phyloP scores from a whole-genome alignment of 2,329 filamentous ascomycete genomes.

The Epichloe aotearoae region DNA sequence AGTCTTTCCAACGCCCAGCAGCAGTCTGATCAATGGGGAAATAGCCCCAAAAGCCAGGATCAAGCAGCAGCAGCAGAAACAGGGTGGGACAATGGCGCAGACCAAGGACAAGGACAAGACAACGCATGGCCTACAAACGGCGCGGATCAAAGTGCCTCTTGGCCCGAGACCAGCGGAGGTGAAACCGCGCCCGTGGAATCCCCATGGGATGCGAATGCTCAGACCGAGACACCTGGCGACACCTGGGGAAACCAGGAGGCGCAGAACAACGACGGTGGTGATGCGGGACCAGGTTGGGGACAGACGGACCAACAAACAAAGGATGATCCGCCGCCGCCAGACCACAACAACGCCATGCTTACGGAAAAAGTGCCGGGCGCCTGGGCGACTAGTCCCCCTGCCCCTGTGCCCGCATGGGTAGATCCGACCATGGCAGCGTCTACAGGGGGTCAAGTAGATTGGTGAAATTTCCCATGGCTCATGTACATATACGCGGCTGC shows the following conservation, averaged over 20 bases:
- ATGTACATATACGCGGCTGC: no score
- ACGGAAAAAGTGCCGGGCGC: constrained; percentile 15
- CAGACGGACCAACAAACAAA: background rate
- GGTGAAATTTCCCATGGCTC: background rate
- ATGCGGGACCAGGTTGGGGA: background rate
- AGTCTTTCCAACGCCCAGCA: background rate
- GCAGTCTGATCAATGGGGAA: background rate
- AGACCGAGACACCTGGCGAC: background rate
- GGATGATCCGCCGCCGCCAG: background rate
- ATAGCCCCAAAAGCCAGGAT: background rate
- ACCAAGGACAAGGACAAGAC: background rate
- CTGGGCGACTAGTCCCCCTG: constrained; percentile 11
- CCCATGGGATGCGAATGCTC: background rate
- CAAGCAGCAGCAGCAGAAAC: background rate
- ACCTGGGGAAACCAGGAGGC: background rate
- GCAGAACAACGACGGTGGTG: constrained; percentile 3
- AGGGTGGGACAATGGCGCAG: background rate
- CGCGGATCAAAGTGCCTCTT: background rate
- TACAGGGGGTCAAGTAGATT: constrained; percentile 16
- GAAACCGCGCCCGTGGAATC: background rate
- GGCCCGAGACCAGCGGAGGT: background rate
- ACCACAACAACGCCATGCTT: constrained; percentile 19
- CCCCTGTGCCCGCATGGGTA: constrained; percentile 13
- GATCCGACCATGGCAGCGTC: constrained; percentile 19
- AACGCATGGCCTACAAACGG: background rate